A percentile compares a stretch with the other conserved stretches of the same genome.
These are phyloP conservation scores for Mycosphaerella sp. DNA, from an alignment of 2,329 filamentous ascomycete genomes.

Conservation along the genomic window DNA sequence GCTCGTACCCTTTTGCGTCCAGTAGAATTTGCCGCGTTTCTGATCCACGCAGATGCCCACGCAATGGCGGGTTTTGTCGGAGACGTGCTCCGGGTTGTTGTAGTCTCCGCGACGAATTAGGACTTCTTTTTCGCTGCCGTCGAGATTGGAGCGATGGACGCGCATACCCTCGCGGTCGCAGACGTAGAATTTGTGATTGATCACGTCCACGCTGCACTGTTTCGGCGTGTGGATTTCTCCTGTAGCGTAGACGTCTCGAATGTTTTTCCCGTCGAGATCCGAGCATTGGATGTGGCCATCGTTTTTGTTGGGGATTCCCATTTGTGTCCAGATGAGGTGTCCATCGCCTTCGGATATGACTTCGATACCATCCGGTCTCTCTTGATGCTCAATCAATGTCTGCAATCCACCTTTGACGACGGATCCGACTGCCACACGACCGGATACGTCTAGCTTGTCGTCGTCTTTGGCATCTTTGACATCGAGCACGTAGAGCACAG, in stretches of 20 bases:
- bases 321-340: constrained; percentile 30
- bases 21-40: constrained; percentile 47
- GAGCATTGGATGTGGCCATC: constrained; percentile 16
- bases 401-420: not conserved
- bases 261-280: constrained; percentile 45
- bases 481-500: not conserved
- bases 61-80: constrained; percentile 22
- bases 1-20: constrained; percentile 53
- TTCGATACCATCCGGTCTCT: constrained; percentile 31
- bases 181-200: constrained; percentile 34
- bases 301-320: constrained; percentile 19
- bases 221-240: constrained; percentile 48
- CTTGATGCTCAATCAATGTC: not conserved
- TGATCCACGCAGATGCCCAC: constrained; percentile 49
- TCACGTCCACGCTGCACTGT: constrained; percentile 33
- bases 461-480: not conserved
- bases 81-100: constrained; percentile 28
- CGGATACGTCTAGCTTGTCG: not conserved
- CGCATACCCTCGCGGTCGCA: constrained; percentile 40
- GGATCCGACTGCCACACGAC: not conserved
- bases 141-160: constrained; percentile 34
- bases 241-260: constrained; percentile 38
- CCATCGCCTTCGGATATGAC: constrained; percentile 18
- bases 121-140: constrained; percentile 33
- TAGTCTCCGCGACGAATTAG: constrained; percentile 37